Conservation (phyloP, 257 asterid species). For the Scutellaria baicalensis region DNA sequence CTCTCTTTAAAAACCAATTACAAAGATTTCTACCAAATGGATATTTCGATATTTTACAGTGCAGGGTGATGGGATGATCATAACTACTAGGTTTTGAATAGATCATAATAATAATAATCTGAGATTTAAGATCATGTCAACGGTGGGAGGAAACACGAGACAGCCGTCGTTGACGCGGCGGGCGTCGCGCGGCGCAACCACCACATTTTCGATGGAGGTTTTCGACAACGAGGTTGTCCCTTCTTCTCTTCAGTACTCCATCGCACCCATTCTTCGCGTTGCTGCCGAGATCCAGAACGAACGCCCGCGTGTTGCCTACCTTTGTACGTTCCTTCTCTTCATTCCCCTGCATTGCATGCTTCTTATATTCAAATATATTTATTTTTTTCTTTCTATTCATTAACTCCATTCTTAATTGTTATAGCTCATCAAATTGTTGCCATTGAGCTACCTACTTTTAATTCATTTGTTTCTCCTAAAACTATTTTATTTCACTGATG, state of each 20-base stretch:
- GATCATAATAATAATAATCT: too few species aligned
- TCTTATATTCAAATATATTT: too few species aligned
- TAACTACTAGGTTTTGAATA: too few species aligned
- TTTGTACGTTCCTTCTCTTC: slow-evolving; percentile 38
- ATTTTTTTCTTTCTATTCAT: too few species aligned
- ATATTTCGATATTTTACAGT: neutral
- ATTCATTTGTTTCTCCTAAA: too few species aligned
- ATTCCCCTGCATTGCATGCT: neutral
- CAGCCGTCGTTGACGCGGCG: slow-evolving; percentile 58
- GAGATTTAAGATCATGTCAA: too few species aligned
- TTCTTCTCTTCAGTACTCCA: slow-evolving; percentile 71
- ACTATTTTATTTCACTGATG: too few species aligned
- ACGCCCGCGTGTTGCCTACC: slow-evolving; percentile 91
- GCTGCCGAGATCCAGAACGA: slow-evolving; percentile 76
- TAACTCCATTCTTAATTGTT: too few species aligned
- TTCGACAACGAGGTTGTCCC: slow-evolving; percentile 97
- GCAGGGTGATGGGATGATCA: neutral
- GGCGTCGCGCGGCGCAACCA: slow-evolving; percentile 85
- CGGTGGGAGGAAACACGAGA: slow-evolving; percentile 33
- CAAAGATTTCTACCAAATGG: neutral
- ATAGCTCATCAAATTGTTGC: too few species aligned
- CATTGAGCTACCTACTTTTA: too few species aligned
- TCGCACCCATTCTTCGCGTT: slow-evolving; percentile 90
- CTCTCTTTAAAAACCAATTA: neutral
- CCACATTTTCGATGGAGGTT: slow-evolving; percentile 85